These are phyloP conservation scores for Picea glauca DNA, from an alignment of 75 land plant genomes.

Conservation along the genomic window DNA sequence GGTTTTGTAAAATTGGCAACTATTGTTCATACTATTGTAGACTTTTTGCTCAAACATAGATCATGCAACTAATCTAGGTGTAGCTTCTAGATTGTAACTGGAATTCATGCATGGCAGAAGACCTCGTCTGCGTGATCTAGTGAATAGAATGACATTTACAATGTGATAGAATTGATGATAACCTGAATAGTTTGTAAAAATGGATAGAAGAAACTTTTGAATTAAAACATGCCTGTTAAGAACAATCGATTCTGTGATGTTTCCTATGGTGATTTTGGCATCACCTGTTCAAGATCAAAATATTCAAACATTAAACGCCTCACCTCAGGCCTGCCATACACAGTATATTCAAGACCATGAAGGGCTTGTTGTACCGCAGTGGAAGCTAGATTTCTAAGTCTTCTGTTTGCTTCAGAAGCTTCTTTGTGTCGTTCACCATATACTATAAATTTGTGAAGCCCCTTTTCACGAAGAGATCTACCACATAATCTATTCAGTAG, in stretches of 20 bases:
- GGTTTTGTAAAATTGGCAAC: too few species aligned
- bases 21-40: too few species aligned
- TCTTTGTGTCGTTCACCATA: conserved; percentile 61
- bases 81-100: neutral
- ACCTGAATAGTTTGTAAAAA: neutral
- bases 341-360: conserved; percentile 77
- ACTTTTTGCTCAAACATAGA: neutral
- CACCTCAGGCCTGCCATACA: conserved; percentile 90
- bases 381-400: conserved; percentile 77
- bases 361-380: conserved; percentile 87
- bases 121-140: neutral
- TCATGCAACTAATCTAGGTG: neutral
- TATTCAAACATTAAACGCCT: conserved; percentile 93
- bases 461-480: conserved; percentile 62
- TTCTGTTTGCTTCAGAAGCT: conserved; percentile 57
- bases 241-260: neutral
- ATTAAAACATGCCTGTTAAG: neutral
- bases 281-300: conserved; percentile 80
- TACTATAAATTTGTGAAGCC: conserved; percentile 61
- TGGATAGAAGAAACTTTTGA: neutral
- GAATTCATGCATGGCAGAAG: neutral
- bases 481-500: conserved; percentile 89
- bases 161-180: neutral
- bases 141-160: neutral
- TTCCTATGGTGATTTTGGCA: conserved; percentile 44